A percentile compares a stretch with the other conserved stretches of the same genome.
These are phyloP conservation scores for Nadsonia commutata DNA, from an alignment of 1,139 yeast species.

Conservation along the genomic window DNA sequence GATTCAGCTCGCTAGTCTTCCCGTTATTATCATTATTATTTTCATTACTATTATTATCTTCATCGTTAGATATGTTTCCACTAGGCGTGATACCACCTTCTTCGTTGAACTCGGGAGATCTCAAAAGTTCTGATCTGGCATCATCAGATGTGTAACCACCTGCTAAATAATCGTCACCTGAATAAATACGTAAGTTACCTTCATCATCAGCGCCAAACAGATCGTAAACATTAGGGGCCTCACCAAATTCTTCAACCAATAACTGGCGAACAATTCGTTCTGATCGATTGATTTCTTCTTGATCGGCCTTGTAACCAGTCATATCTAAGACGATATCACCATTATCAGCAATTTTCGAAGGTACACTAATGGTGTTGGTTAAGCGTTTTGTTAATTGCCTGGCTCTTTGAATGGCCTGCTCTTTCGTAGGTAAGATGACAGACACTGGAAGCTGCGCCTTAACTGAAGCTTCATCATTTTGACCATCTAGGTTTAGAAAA, in stretches of 20 bases:
- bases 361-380: constrained; percentile 52
- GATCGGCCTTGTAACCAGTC: constrained; percentile 90
- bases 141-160: constrained; percentile 9
- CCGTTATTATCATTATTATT: constrained; percentile 8
- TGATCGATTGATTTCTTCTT: constrained; percentile 36
- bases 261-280: constrained; percentile 54
- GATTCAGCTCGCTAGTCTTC: constrained; percentile 20
- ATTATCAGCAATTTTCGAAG: constrained; percentile 74
- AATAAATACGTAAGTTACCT: constrained; percentile 57
- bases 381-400: constrained; percentile 54
- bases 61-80: background rate
- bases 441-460: constrained; percentile 7
- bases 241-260: constrained; percentile 53
- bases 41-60: constrained; percentile 8
- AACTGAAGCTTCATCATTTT: background rate
- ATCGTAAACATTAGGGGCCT: constrained; percentile 29
- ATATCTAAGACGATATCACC: constrained; percentile 88
- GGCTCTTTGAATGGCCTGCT: constrained; percentile 47
- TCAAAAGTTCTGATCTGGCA: constrained; percentile 1
- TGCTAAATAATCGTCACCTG: constrained; percentile 20
- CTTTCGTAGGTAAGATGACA: constrained; percentile 18
- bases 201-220: constrained; percentile 48
- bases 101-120: constrained; percentile 3
- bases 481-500: constrained; percentile 29
- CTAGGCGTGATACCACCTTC: background rate